phyloP scores from a whole-genome alignment of 257 asterid genomes.

The Ilex asprella region DNA sequence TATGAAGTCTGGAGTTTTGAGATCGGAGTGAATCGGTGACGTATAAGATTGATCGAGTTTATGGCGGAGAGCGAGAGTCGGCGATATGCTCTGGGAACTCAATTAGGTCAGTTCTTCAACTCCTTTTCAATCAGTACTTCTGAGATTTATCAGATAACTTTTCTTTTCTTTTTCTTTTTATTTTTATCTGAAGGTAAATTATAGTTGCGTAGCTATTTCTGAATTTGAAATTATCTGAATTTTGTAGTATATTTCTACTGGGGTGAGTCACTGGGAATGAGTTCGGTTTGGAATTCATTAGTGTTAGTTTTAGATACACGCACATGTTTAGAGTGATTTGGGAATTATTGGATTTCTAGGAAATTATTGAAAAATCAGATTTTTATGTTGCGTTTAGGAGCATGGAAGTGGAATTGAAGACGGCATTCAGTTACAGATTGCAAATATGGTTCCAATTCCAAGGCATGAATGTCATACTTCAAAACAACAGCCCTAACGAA shows the following conservation, averaged over 20 bases:
- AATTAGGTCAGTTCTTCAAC: conserved; percentile 19
- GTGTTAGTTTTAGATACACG: not conserved
- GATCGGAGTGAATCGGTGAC: not conserved
- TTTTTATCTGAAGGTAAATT: too few species aligned
- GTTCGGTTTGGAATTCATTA: not conserved
- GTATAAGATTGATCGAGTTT: not conserved
- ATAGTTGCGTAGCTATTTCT: too few species aligned
- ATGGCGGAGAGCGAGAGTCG: conserved; percentile 32
- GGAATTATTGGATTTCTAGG: not conserved
- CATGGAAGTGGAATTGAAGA: too few species aligned
- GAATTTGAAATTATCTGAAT: not conserved
- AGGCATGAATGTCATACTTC: too few species aligned
- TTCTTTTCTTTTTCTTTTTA: too few species aligned
- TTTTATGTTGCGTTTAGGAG: not conserved
- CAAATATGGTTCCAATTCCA: too few species aligned
- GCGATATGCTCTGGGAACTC: conserved; percentile 25
- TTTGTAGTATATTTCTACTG: not conserved
- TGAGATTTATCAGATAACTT: not conserved
- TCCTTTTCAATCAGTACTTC: conserved; percentile 4
- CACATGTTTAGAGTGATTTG: not conserved
- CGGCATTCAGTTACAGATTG: too few species aligned
- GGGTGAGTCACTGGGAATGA: not conserved
- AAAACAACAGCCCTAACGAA: too few species aligned
- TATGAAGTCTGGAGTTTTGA: too few species aligned
- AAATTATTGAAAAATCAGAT: not conserved